Evolutionary conservation across 163 green algal species (phyloP).

Genomic region (Coccomyxa subellipsoidea): DNA sequence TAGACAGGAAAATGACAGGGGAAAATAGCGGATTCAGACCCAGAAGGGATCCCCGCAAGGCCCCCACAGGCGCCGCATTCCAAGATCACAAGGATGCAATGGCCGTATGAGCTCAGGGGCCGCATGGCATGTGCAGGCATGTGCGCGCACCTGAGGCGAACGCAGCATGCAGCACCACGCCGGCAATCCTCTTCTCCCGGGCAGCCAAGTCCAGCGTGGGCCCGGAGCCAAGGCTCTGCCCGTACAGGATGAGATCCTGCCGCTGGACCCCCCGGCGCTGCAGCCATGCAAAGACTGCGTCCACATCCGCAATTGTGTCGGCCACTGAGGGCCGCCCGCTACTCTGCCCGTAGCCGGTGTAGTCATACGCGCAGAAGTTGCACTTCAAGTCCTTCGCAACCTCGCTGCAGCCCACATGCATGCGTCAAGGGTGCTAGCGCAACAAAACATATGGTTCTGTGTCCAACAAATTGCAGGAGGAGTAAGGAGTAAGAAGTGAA

Average conservation of each 20-base stretch:
- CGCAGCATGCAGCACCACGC: conserved; percentile 69
- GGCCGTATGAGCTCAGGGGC: too few species aligned
- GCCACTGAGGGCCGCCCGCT: conserved; percentile 49
- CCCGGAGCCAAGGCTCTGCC: conserved; percentile 51
- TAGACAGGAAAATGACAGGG: too few species aligned
- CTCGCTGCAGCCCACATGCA: conserved; percentile 24
- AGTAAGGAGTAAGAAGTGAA: too few species aligned
- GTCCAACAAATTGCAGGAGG: too few species aligned
- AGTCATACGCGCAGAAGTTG: conserved; percentile 42
- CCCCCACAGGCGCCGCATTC: too few species aligned
- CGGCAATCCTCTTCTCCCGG: conserved; percentile 47
- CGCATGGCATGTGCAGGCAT: background rate
- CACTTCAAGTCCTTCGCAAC: conserved; percentile 40
- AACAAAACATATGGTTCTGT: background rate
- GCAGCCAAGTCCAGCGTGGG: conserved; percentile 64
- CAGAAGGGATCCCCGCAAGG: too few species aligned
- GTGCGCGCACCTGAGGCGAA: conserved; percentile 32
- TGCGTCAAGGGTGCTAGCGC: background rate
- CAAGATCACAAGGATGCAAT: too few species aligned
- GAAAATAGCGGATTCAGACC: too few species aligned
- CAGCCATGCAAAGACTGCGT: conserved; percentile 45
- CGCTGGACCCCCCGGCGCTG: background rate
- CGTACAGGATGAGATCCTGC: conserved; percentile 72
- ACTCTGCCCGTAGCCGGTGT: conserved; percentile 57
- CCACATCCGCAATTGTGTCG: conserved; percentile 63